These are phyloP conservation scores for Parasitella parasitica DNA, from an alignment of 371 early-diverging fungal species.

Conservation along the genomic window DNA sequence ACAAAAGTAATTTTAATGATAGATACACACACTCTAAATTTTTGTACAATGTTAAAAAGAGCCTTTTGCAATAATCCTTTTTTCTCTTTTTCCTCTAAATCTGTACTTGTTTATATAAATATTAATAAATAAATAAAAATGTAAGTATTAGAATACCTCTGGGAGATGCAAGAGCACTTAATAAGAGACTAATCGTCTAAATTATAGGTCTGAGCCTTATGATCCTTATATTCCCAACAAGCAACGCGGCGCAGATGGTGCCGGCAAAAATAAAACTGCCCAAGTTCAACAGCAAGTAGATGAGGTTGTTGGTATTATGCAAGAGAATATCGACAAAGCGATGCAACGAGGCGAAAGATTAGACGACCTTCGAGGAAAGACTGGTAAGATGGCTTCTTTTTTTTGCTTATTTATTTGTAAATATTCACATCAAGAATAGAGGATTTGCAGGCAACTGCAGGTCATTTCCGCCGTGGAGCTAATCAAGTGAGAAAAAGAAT, in stretches of 20 bases:
- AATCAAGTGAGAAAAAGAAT: constrained; percentile 73
- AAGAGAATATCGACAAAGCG: constrained; percentile 91
- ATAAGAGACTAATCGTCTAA: background rate
- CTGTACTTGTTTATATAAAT: background rate
- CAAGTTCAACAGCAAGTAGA: constrained; percentile 83
- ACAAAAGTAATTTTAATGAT: background rate
- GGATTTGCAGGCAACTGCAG: constrained; percentile 76
- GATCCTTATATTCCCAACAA: constrained; percentile 42
- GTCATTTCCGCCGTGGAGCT: constrained; percentile 85
- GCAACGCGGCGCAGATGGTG: constrained; percentile 62
- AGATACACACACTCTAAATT: constrained; percentile 1
- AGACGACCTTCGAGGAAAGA: constrained; percentile 81
- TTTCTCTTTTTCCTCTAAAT: background rate
- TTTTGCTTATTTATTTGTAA: background rate
- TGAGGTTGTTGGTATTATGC: constrained; percentile 95
- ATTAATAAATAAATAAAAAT: background rate
- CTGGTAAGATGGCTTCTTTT: constrained; percentile 66
- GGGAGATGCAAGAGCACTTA: too few relatives aligned
- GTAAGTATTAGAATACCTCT: constrained; percentile 1
- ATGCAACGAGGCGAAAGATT: constrained; percentile 90
- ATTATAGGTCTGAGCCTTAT: constrained; percentile 38
- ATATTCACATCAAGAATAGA: constrained; percentile 43
- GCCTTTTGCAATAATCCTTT: background rate
- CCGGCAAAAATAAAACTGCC: constrained; percentile 53
- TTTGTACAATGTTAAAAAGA: constrained; percentile 1